Base-by-base conservation (phyloP, 2,329 filamentous ascomycete species). In the Beauveria pseudobassiana region DNA sequence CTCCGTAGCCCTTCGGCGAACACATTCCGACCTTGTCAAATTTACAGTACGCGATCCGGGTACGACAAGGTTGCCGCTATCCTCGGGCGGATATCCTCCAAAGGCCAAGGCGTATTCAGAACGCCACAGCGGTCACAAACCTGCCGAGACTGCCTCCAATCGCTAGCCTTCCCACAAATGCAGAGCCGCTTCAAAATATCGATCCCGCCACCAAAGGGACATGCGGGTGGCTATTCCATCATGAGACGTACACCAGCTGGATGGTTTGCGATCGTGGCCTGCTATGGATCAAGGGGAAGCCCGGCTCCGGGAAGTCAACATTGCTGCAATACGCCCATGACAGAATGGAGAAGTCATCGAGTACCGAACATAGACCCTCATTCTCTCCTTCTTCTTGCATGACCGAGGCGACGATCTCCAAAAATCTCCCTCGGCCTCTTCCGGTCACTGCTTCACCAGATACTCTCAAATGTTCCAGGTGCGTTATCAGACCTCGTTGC, bases 261-360 rank as follows among this genome's bases (percentile, higher is more conserved):
- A 30, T 59, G 4, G 3, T 5, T 0, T 1, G 30, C 0, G 16
- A 67, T 8, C 50, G 22, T n/a, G 68, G 64, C 3, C 5, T 75
- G 0, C 70, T 76, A 3, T 77, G 72, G 73, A 72, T 78, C 42
- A 74, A 73, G 54, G 76, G 76, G 2, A 75, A 77, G 28, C 74
- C 76, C 3, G 75, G 75, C 6, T 70, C 72, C 1, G 75, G 75
- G 2, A 78, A 78, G 59, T 76, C 74, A 5, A 77, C 74, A 1
- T 61, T 78, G 38, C 66, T 78, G 53, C 67, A 66, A 40, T 69
- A 70, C 63, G 34, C 75, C 1, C 66, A 77, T 14, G 64, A 73
- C 12, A 70, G 71, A 38, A 63, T 68, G 49, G 18, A 51, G 16
- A 51, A n/a, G 14, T 26, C 2, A 9, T 4, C 22, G 6, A 26